phyloP scores from a whole-genome alignment of 495 filamentous ascomycete species.

The Lasiosphaeria miniovina region DNA sequence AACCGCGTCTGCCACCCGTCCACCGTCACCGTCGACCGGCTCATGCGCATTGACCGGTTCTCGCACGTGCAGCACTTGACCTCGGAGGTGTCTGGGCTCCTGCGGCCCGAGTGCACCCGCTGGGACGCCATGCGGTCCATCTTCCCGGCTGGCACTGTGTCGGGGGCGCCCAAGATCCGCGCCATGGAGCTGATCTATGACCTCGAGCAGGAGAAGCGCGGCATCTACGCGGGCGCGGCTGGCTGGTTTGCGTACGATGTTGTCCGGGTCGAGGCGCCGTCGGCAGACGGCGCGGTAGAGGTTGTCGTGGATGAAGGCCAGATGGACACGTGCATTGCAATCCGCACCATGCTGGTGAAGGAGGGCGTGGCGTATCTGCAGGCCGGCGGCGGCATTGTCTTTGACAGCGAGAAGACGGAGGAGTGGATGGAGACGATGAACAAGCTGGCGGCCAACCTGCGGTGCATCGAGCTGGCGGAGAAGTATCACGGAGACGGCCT shows the following conservation, averaged over 20 bases:
- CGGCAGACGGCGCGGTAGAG: conserved; percentile 13
- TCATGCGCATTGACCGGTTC: conserved; percentile 97
- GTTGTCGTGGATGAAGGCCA: conserved; percentile 58
- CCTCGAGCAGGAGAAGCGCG: conserved; percentile 86
- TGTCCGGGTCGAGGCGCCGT: conserved; percentile 43
- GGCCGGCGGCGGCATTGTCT: conserved; percentile 96
- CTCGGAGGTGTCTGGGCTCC: conserved; percentile 85
- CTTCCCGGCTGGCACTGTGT: conserved; percentile 93
- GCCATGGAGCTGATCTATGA: conserved; percentile 98
- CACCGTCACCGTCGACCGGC: conserved; percentile 80
- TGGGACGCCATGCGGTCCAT: conserved; percentile 96
- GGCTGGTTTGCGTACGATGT: conserved; percentile 81
- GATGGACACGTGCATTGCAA: conserved; percentile 98
- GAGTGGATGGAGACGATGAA: conserved; percentile 98
- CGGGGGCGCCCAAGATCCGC: conserved; percentile 89
- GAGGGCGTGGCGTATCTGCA: conserved; percentile 89
- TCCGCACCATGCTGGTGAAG: conserved; percentile 94
- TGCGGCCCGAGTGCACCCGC: conserved; percentile 77
- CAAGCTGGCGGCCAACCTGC: conserved; percentile 85
- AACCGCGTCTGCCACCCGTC: conserved; percentile 93
- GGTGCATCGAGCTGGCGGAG: conserved; percentile 82
- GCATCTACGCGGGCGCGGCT: conserved; percentile 95
- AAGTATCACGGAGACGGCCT: conserved; percentile 53
- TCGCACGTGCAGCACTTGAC: conserved; percentile 96
- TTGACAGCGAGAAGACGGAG: conserved; percentile 89